Evolutionary conservation across 345 rosid genomes (phyloP).

Genomic region (Mangifera indica): DNA sequence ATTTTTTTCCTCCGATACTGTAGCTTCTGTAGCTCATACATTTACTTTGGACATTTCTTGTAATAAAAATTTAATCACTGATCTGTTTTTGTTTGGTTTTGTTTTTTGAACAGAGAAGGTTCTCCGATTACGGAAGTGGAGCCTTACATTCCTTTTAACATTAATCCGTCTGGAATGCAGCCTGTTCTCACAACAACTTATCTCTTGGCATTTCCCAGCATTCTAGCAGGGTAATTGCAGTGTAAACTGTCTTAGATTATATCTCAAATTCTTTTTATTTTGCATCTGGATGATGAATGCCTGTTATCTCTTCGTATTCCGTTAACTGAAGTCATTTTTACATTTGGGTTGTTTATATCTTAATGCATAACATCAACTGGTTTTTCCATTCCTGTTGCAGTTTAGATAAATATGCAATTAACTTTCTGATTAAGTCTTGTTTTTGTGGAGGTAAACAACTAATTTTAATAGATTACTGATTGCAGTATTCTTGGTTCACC

Average conservation of each 20-base stretch:
- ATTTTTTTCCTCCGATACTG: slow-evolving; percentile 1
- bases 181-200: slow-evolving; percentile 89
- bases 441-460: not conserved
- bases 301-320: not conserved
- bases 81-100: slow-evolving; percentile 21
- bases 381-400: not conserved
- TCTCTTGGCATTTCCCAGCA: slow-evolving; percentile 86
- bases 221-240: slow-evolving; percentile 71
- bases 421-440: not conserved
- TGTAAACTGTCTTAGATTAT: not conserved
- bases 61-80: slow-evolving; percentile 9
- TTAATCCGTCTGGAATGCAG: slow-evolving; percentile 98
- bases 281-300: slow-evolving; percentile 8
- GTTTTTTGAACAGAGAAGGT: slow-evolving; percentile 60
- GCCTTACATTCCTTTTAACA: slow-evolving; percentile 91
- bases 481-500: slow-evolving; percentile 74
- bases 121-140: slow-evolving; percentile 92
- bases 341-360: not conserved
- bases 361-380: slow-evolving; percentile 3
- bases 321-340: not conserved
- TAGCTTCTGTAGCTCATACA: not conserved
- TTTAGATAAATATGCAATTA: not conserved
- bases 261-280: slow-evolving; percentile 5
- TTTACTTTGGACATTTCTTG: slow-evolving; percentile 16
- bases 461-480: slow-evolving; percentile 24